Evolutionary conservation across 2,329 filamentous ascomycete genomes (phyloP), one percentile per base, ranked within the genome.

Genomic region (Aspergillus sp.): DNA sequence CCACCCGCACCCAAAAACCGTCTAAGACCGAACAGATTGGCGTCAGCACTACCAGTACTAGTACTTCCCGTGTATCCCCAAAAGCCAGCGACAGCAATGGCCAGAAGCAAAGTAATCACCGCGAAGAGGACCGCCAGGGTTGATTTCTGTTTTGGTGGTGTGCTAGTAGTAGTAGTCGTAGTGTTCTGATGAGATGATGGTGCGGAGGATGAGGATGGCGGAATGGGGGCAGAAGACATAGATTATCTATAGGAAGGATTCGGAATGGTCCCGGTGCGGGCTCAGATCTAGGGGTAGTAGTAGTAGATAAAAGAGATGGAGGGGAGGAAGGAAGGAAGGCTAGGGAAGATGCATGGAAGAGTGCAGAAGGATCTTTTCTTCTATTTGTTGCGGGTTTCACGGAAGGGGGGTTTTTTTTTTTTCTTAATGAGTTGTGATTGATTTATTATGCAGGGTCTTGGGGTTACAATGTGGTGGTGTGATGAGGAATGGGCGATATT

Each of bases 21-120:
- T 49, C 65, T 65, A 2, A 74, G 43, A 10, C 65, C 60, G 58
- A 67, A 72, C 72, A 75, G 64, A 60, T 69, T 72, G 67, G 62
- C 68, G 62, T 48, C 36, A 2, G 6, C 21, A 21, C 12, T 23
- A 12, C 9, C 10, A 32, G 12, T 12, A 13, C 4, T 36, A 36
- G 32, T n/a, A 4, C 50, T 19, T 30, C 52, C 51, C 1, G 25
- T 5, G 17, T 17, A 19, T 2, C n/a, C 52, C 5, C 17, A 30
- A 19, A 38, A 23, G 21, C 36, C 21, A n/a, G 45, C 45, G 23
- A 55, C 15, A n/a, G n/a, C 23, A 8, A 47, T 41, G 0, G 53
- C 53, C 6, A 55, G 7, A 2, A 55, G 39, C 5, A 55, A n/a
- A 7, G 53, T 30, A 47, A 55, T 9, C 12, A 47, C 1, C 0